These are phyloP conservation scores for Colletotrichum tropicicola DNA, from an alignment of 2,329 filamentous ascomycete species.

Conservation along the genomic window DNA sequence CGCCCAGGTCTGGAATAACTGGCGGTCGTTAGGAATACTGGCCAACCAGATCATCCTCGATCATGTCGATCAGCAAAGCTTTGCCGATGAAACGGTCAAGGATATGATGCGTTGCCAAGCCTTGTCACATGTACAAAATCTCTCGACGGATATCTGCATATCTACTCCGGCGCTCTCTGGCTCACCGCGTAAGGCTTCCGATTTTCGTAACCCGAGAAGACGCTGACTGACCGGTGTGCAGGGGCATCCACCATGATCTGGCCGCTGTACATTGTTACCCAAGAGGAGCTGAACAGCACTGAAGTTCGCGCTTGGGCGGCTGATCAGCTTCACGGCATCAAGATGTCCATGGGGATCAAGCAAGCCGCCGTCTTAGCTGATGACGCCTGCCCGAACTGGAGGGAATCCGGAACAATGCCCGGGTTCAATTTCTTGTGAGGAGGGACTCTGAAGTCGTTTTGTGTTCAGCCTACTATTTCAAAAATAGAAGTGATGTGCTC, in stretches of 20 bases:
- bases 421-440: background rate
- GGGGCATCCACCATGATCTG: slow-evolving; percentile 21
- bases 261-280: slow-evolving; percentile 31
- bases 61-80: background rate
- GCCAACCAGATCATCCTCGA: slow-evolving; percentile 27
- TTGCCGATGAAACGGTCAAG: background rate
- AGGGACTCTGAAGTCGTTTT: too few relatives aligned
- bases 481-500: too few relatives aligned
- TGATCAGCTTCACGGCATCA: slow-evolving; percentile 29
- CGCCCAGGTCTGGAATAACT: slow-evolving; percentile 35
- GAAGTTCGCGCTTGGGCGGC: slow-evolving; percentile 28
- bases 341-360: slow-evolving; percentile 29
- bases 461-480: too few relatives aligned
- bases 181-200: background rate
- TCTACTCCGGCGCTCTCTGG: background rate
- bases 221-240: background rate
- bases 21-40: slow-evolving; percentile 31
- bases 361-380: slow-evolving; percentile 33
- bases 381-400: background rate
- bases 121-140: background rate
- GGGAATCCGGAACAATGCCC: background rate
- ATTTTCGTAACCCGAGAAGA: background rate
- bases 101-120: background rate
- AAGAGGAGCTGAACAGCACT: slow-evolving; percentile 24
- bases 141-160: slow-evolving; percentile 6